Evolutionary conservation across 495 filamentous ascomycete genomes (phyloP), one percentile per base, ranked within the genome.

Genomic region (Annulohypoxylon maeteangense): DNA sequence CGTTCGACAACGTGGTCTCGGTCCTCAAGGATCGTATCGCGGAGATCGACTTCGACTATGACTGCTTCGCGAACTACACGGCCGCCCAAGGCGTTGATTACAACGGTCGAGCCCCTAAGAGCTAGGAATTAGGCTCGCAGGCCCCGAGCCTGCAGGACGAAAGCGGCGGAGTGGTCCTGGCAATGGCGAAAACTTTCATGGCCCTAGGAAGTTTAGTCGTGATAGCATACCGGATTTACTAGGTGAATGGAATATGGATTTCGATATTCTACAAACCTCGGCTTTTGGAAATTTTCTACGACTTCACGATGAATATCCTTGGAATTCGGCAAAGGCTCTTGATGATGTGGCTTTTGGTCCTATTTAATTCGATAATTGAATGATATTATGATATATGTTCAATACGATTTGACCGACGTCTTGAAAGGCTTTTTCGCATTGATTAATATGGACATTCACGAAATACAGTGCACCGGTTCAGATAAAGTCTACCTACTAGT

Each of bases 41-140:
- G 25, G 75, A 78, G 56, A 78, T 78, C 44, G 74, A 78, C 72
- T 78, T 72, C 48, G 66, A 78, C 42, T 74, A 76, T 50, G 75
- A 78, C 73, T 78, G 75, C 59, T 78, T 78, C 65, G 75, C 22
- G n/a, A 48, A 78, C 57, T 78, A 74, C 65, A 61, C 50, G 0
- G 70, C 74, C 18, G 65, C 72, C 34, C 10, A 67, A 8, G 75
- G 75, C 38, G 61, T 74, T n/a, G 61, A 78, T 18, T 78, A 78
- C 60, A 78, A 78, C 38, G 75, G 75, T 38, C 38, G 75, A 5
- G 75, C 75, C 8, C 75, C 75, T 10, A 45, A 45, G 66, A 36
- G 11, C 12, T 71, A 74, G 67, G 71, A 62, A 29, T 11, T 66
- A 2, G 22, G 36, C 18, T 32, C 48, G 70, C 55, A 68, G 65